Percentiles rank a stretch among this genome's conserved stretches.
phyloP scores from a whole-genome alignment of 768 basidiomycete species.

The Hysterangium stoloniferum region DNA sequence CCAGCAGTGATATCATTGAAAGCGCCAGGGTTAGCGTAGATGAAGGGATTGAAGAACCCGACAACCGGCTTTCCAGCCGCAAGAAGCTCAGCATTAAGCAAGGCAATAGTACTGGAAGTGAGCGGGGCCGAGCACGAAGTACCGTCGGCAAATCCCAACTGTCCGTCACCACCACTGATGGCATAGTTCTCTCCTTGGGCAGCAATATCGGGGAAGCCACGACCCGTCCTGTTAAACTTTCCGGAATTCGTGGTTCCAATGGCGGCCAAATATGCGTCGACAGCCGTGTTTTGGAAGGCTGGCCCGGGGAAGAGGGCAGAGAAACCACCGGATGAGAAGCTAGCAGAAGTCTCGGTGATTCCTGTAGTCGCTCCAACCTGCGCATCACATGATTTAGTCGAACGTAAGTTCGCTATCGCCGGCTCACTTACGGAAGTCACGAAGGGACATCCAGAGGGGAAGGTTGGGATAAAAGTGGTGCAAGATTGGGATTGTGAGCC shows the following conservation, averaged over 20 bases:
- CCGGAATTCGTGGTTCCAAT: slow-evolving; percentile 31
- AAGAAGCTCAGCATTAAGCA: slow-evolving; percentile 27
- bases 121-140: slow-evolving; percentile 30
- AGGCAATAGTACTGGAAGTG: slow-evolving; percentile 25
- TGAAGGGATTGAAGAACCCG: slow-evolving; percentile 31
- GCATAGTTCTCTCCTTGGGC: slow-evolving; percentile 25
- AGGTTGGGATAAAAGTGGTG: slow-evolving; percentile 15
- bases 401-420: neutral
- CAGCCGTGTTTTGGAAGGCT: slow-evolving; percentile 19
- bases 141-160: slow-evolving; percentile 14
- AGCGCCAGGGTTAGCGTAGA: slow-evolving; percentile 17
- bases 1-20: slow-evolving; percentile 49
- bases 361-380: slow-evolving; percentile 20
- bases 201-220: slow-evolving; percentile 42
- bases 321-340: slow-evolving; percentile 24
- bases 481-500: slow-evolving; percentile 9
- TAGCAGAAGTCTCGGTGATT: slow-evolving; percentile 18
- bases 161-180: slow-evolving; percentile 8
- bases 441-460: slow-evolving; percentile 15
- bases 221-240: slow-evolving; percentile 39
- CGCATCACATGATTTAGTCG: slow-evolving; percentile 2
- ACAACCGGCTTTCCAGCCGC: slow-evolving; percentile 22
- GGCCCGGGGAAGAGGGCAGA: slow-evolving; percentile 23
- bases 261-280: slow-evolving; percentile 7
- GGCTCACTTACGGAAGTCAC: slow-evolving; percentile 16